Base-by-base conservation (phyloP, 1,284 basidiomycete genomes). In the Gymnopus androsaceus region DNA sequence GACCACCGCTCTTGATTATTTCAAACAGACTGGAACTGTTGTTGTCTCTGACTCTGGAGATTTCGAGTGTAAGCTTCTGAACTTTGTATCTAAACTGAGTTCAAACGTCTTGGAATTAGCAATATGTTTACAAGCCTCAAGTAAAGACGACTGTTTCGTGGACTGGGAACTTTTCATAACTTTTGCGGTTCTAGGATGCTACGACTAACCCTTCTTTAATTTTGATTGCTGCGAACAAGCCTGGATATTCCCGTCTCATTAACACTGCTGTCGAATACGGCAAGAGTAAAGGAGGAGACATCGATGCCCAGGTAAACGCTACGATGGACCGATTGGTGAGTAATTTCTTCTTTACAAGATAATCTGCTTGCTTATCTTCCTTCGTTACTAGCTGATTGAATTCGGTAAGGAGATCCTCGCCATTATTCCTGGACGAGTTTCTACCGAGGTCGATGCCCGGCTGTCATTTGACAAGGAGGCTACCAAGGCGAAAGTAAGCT, bases 371-470 rank as follows among this genome's bases (percentile, higher is more conserved):
- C n/a, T n/a, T n/a, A n/a, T n/a, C 28, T 30, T 31, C 27, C 6
- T 9, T 28, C 19, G 19, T 7, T 6, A n/a, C n/a, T 51, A 94
- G 92, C 87, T 98, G 61, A 94, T 98, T 68, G 94, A 94, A 73
- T 99, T 99, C 75, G 96, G 96, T 66, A 90, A 87, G 74, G 94
- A 92, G 79, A 98, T 99, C 71, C 84, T 99, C 58, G 80, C 83
- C 65, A 94, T 99, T 74, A 94, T 99, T 69, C 96, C 97, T 59
- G 97, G 96, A 62, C 92, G 96, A 75, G 96, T 99, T 64, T 99
- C 96, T 51, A 99, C 96, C 63, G 96, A 99, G 76, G 95, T 99
- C 65, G 96, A 99, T 74, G 96, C 97, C 57, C 87, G 90, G 64
- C 85, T 98, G 62, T 98, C 96, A 61, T 98, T 96, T 76, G 91